phyloP scores from a whole-genome alignment of 495 filamentous ascomycete genomes.

The Pseudevernia furfuracea region DNA sequence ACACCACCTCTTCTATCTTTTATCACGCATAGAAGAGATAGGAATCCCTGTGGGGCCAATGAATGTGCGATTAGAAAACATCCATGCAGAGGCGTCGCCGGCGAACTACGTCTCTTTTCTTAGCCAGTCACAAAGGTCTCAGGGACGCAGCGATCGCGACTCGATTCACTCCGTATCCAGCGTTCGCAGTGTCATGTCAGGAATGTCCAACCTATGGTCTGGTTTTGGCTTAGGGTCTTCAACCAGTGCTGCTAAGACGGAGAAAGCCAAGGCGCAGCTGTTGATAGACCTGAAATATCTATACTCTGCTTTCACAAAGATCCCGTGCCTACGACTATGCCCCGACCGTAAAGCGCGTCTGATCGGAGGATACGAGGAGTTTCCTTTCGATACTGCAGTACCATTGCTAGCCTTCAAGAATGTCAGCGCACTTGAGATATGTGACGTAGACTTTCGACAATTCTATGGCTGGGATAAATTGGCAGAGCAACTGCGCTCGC shows the following conservation, averaged over 20 bases:
- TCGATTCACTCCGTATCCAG: slow-evolving; percentile 95
- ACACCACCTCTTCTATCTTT: slow-evolving; percentile 92
- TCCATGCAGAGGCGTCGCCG: slow-evolving; percentile 77
- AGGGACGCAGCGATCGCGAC: slow-evolving; percentile 69
- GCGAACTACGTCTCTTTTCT: slow-evolving; percentile 96
- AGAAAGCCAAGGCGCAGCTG: slow-evolving; percentile 77
- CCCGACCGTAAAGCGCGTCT: slow-evolving; percentile 83
- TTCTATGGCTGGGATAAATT: slow-evolving; percentile 95
- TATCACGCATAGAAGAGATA: slow-evolving; percentile 89
- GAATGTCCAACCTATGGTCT: slow-evolving; percentile 88
- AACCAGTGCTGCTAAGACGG: slow-evolving; percentile 67
- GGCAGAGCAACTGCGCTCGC: slow-evolving; percentile 80
- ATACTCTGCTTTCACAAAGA: slow-evolving; percentile 97
- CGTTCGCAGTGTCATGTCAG: slow-evolving; percentile 93
- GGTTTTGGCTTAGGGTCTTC: slow-evolving; percentile 71
- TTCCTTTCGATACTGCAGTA: slow-evolving; percentile 97
- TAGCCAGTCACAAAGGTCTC: slow-evolving; percentile 65
- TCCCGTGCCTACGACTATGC: slow-evolving; percentile 78
- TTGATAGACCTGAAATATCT: slow-evolving; percentile 87
- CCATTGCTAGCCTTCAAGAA: slow-evolving; percentile 95
- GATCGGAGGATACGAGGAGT: slow-evolving; percentile 91
- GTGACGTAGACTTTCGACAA: slow-evolving; percentile 89
- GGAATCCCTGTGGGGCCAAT: slow-evolving; percentile 86
- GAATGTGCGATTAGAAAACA: slow-evolving; percentile 90
- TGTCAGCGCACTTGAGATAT: slow-evolving; percentile 82